Conservation (phyloP, 352 stramenopile genomes). For the Thalassiosira exigua region DNA sequence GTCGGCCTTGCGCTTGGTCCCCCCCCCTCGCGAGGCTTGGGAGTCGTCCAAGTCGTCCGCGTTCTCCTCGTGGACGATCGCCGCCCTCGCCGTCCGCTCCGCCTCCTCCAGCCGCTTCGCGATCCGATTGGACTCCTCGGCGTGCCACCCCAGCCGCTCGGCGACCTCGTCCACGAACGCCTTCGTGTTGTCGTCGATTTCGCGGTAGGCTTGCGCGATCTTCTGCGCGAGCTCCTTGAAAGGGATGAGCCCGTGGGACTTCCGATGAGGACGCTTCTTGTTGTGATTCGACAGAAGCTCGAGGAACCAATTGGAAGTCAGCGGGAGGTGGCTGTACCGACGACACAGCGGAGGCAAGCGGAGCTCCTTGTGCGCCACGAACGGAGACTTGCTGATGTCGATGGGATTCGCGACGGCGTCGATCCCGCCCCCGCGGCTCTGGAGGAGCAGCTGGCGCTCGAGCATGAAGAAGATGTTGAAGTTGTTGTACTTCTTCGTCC, state of each 20-base stretch:
- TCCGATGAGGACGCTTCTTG: slow-evolving; percentile 7
- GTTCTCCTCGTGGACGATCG: too few species aligned
- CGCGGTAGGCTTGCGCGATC: slow-evolving; percentile 2
- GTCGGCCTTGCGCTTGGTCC: too few species aligned
- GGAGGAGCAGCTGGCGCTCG: slow-evolving; percentile 16
- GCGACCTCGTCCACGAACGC: slow-evolving; percentile 9
- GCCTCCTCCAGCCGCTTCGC: too few species aligned
- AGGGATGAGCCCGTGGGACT: slow-evolving; percentile 6
- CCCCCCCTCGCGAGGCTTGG: too few species aligned
- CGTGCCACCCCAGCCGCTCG: neutral
- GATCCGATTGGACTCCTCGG: too few species aligned
- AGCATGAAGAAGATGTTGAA: slow-evolving; percentile 21
- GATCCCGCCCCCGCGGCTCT: neutral
- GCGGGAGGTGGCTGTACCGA: neutral
- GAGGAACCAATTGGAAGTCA: slow-evolving; percentile 3
- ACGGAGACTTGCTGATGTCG: neutral
- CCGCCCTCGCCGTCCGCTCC: too few species aligned
- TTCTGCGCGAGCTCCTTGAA: slow-evolving; percentile 13
- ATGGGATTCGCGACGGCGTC: neutral
- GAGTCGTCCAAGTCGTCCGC: too few species aligned
- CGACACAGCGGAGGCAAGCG: neutral
- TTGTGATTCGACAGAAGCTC: neutral
- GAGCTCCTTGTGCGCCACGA: neutral
- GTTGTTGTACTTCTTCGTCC: slow-evolving; percentile 7
- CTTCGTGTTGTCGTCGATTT: slow-evolving; percentile 10